Evolutionary conservation across 441 rosid species (phyloP).

Genomic region (Gossypium gossypioides): DNA sequence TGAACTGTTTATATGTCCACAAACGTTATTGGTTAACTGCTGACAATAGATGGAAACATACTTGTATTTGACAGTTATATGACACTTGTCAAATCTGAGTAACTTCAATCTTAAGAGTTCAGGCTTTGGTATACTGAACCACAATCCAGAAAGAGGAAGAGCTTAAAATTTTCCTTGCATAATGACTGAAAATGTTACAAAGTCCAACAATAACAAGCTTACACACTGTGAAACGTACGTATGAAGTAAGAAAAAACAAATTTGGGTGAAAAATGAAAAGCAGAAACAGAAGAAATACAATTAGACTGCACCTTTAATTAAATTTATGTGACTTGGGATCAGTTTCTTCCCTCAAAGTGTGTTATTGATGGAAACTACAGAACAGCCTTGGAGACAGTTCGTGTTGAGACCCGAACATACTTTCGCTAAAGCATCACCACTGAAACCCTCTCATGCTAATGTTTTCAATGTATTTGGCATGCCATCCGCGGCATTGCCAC

Average conservation of each 20-base stretch:
- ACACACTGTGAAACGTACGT: constrained; percentile 21
- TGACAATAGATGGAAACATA: too few species aligned
- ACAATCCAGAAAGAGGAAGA: background rate
- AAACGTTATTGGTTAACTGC: too few species aligned
- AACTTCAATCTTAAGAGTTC: background rate
- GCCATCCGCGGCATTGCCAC: constrained; percentile 30
- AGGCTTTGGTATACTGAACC: background rate
- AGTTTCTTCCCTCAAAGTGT: constrained; percentile 18
- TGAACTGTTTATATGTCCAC: too few species aligned
- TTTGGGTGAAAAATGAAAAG: constrained; percentile 12
- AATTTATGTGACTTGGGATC: constrained; percentile 32
- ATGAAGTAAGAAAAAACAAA: constrained; percentile 20
- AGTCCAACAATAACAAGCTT: constrained; percentile 18
- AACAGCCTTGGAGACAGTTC: constrained; percentile 20
- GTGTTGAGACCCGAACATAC: background rate
- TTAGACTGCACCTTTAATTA: constrained; percentile 22
- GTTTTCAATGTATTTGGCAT: constrained; percentile 25
- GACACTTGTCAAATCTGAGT: too few species aligned
- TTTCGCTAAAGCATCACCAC: constrained; percentile 19
- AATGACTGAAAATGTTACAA: constrained; percentile 10
- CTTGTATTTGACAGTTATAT: too few species aligned
- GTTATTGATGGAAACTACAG: constrained; percentile 35
- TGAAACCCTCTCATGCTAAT: constrained; percentile 24
- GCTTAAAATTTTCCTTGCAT: background rate
- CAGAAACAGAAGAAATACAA: constrained; percentile 5